Conservation (phyloP, 2,329 filamentous ascomycete genomes). For the Saccharata proteae region DNA sequence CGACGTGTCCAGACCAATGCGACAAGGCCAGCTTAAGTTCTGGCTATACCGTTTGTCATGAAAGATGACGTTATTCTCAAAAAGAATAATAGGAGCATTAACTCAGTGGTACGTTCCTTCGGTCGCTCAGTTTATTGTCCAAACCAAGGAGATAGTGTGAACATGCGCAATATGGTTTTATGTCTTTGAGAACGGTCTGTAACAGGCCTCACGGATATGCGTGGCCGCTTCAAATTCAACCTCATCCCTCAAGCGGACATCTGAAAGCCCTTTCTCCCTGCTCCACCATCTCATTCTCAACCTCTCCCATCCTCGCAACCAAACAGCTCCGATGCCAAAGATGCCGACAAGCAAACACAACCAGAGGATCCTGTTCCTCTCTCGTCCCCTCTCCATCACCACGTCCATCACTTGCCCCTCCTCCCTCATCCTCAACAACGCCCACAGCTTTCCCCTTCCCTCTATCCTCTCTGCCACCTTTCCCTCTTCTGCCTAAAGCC, state of each 20-base stretch:
- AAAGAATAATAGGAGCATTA: no score
- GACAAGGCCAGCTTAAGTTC: no score
- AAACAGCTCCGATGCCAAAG: slow-evolving; percentile 26
- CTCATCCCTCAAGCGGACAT: slow-evolving; percentile 6
- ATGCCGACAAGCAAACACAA: slow-evolving; percentile 30
- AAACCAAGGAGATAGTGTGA: no score
- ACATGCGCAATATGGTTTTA: no score
- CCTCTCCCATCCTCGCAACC: slow-evolving; percentile 1
- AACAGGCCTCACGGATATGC: no score
- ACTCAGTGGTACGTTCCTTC: no score
- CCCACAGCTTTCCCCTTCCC: slow-evolving; percentile 23
- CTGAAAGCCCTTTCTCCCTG: slow-evolving; percentile 3
- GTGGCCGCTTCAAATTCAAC: no score
- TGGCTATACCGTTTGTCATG: no score
- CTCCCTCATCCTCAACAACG: slow-evolving; percentile 31
- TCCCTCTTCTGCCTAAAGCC: slow-evolving; percentile 20
- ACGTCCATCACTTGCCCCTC: slow-evolving; percentile 19
- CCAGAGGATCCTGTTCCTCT: slow-evolving; percentile 12
- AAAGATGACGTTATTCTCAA: no score
- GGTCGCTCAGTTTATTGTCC: no score
- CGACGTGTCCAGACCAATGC: no score
- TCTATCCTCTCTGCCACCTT: slow-evolving; percentile 27
- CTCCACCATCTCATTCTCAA: background rate
- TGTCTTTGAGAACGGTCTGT: no score
- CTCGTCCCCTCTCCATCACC: slow-evolving; percentile 7